A percentile compares a stretch with the other conserved stretches of the same genome.
Conservation (phyloP, 73 alveolate genomes). For the Tetrahymena malaccensis region DNA sequence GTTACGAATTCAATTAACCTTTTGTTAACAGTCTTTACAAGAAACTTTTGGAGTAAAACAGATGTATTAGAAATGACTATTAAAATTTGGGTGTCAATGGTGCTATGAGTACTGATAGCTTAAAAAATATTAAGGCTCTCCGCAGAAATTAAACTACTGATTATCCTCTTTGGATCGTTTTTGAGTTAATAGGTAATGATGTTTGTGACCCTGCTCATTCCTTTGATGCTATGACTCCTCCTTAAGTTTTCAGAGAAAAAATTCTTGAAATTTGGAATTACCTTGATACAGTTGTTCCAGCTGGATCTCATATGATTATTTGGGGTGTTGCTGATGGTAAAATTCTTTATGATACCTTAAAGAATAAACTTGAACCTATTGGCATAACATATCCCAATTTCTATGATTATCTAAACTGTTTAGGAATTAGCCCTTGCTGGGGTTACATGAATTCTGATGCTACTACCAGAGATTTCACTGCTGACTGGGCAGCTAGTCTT, state of each 20-base stretch:
- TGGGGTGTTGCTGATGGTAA: slow-evolving; percentile 7
- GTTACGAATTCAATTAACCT: not conserved
- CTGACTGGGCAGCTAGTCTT: not conserved
- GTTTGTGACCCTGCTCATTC: not conserved
- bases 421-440: slow-evolving; percentile 11
- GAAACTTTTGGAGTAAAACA: not conserved
- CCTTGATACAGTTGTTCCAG: slow-evolving; percentile 10
- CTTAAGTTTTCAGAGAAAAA: not conserved
- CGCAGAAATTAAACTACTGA: not conserved
- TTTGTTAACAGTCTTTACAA: not conserved
- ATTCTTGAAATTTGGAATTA: not conserved
- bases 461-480: not conserved
- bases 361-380: not conserved
- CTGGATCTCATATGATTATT: slow-evolving; percentile 6
- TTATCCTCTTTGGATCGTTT: not conserved
- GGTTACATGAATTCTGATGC: slow-evolving; percentile 13
- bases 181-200: slow-evolving; percentile 4
- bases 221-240: slow-evolving; percentile 11
- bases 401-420: slow-evolving; percentile 7
- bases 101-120: not conserved
- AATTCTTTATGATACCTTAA: slow-evolving; percentile 1
- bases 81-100: slow-evolving; percentile 2
- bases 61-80: not conserved
- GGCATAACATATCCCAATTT: slow-evolving; percentile 3
- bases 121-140: not conserved